These are phyloP conservation scores for Yamadazyma epiphylla DNA, from an alignment of 1,139 yeast genomes.

Conservation along the genomic window DNA sequence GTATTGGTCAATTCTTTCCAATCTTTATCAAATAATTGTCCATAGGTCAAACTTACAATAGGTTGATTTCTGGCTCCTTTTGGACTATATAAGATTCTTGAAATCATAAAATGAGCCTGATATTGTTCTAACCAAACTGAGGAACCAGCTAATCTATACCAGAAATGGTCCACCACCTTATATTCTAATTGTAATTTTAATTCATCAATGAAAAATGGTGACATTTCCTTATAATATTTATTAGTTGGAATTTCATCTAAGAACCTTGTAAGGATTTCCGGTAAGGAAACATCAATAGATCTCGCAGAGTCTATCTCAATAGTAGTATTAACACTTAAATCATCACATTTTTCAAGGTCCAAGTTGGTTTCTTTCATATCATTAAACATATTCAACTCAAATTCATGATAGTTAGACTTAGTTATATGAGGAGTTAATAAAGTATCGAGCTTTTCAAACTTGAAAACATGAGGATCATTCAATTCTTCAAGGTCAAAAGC, in stretches of 20 bases:
- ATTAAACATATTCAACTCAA: conserved; percentile 16
- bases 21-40: conserved; percentile 32
- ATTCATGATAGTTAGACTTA: conserved; percentile 12
- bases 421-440: conserved; percentile 7
- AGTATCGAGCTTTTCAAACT: conserved; percentile 3
- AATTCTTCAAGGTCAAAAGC: conserved; percentile 10
- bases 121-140: conserved; percentile 39
- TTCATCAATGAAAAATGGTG: conserved; percentile 23
- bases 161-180: conserved; percentile 25
- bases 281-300: conserved; percentile 18
- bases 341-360: conserved; percentile 16
- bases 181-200: conserved; percentile 22
- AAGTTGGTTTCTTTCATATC: conserved; percentile 14
- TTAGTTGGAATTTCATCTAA: conserved; percentile 14
- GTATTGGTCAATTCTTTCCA: conserved; percentile 36
- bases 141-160: conserved; percentile 38
- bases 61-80: conserved; percentile 29
- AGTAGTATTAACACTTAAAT: conserved; percentile 7
- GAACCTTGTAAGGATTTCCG: conserved; percentile 15
- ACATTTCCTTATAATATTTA: conserved; percentile 21
- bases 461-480: conserved; percentile 12
- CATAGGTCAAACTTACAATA: conserved; percentile 29
- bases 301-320: conserved; percentile 18
- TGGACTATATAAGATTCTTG: conserved; percentile 31
- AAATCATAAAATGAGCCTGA: conserved; percentile 35